Base-by-base conservation (phyloP, 2,329 filamentous ascomycete genomes). In the Pseudonectria buxi region DNA sequence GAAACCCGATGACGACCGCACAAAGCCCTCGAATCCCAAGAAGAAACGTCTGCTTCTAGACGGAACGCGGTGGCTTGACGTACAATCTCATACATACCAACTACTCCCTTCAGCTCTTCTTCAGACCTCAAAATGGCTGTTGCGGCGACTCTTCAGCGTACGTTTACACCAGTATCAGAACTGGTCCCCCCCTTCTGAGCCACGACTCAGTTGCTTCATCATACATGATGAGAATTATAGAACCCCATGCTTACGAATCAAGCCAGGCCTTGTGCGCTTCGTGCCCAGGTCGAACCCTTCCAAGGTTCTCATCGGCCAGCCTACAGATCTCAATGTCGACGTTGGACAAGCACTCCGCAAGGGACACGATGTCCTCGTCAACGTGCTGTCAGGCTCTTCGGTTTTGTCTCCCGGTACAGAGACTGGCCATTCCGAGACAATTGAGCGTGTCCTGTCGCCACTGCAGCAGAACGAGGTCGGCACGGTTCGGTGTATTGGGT, bases 211-310 rank as follows among this genome's bases (percentile, higher is more conserved):
- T n/a, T n/a, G n/a, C n/a, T n/a, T n/a, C n/a, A n/a, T n/a, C n/a
- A n/a, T n/a, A n/a, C n/a, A n/a, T n/a, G n/a, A n/a, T n/a, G n/a
- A n/a, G n/a, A n/a, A n/a, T n/a, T n/a, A n/a, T n/a, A n/a, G n/a
- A n/a, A n/a, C n/a, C 28, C 30, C 25, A 18, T 13, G 12, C 26
- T 30, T 24, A 18, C 30, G 32, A 15, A 24, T 27, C 15, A 29
- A 11, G 7, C 14, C 14, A 78, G 74, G 75, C 54, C 68, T 80
- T 39, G 72, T 78, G 45, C 73, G 76, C 34, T 79, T 80, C 48
- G 54, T 71, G 13, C 71, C 76, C 35, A 71, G 68, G 49, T 68
- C 65, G 5, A 66, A 71, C 31, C 54, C 62, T 26, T 56, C 59
- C 39, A 68, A 67, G 42, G 53, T 74, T 35, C 58, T 76, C 31